phyloP scores from a whole-genome alignment of 2,329 filamentous ascomycete genomes.

The Xylaria sp. region DNA sequence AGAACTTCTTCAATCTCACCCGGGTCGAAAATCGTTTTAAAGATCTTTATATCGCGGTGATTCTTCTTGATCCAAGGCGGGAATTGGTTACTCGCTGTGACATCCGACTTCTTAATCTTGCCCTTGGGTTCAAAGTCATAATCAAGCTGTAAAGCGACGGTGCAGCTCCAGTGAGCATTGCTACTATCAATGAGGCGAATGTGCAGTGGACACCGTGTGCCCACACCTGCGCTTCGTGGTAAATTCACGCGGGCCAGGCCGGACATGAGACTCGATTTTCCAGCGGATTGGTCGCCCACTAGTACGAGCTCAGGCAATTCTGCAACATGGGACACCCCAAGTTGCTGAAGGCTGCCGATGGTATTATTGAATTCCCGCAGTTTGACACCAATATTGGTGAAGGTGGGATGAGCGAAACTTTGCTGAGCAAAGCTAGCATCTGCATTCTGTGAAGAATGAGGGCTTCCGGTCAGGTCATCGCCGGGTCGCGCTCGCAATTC shows the following conservation, averaged over 20 bases:
- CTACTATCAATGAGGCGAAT: slow-evolving; percentile 73
- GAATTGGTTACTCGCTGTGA: slow-evolving; percentile 64
- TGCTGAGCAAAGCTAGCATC: slow-evolving; percentile 46
- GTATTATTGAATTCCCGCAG: slow-evolving; percentile 73
- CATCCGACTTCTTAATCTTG: slow-evolving; percentile 57
- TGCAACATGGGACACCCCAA: slow-evolving; percentile 77
- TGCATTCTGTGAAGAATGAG: slow-evolving; percentile 41
- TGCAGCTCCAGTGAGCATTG: slow-evolving; percentile 71
- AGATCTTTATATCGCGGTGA: slow-evolving; percentile 61
- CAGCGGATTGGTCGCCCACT: slow-evolving; percentile 85
- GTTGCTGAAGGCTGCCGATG: slow-evolving; percentile 73
- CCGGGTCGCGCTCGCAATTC: slow-evolving; percentile 39
- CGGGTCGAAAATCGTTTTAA: slow-evolving; percentile 71
- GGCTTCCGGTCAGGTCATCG: slow-evolving; percentile 28
- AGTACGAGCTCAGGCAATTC: slow-evolving; percentile 82
- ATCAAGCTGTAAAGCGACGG: slow-evolving; percentile 71
- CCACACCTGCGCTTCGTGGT: slow-evolving; percentile 62
- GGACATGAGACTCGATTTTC: slow-evolving; percentile 72
- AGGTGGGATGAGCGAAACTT: slow-evolving; percentile 52
- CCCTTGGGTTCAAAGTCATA: slow-evolving; percentile 64
- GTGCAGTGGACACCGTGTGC: slow-evolving; percentile 82
- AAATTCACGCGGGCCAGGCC: slow-evolving; percentile 67
- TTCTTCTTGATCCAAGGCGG: slow-evolving; percentile 71
- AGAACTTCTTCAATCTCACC: slow-evolving; percentile 73
- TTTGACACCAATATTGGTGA: slow-evolving; percentile 67